phyloP scores from a whole-genome alignment of 768 basidiomycete genomes.

The Agaricus subrufescens region DNA sequence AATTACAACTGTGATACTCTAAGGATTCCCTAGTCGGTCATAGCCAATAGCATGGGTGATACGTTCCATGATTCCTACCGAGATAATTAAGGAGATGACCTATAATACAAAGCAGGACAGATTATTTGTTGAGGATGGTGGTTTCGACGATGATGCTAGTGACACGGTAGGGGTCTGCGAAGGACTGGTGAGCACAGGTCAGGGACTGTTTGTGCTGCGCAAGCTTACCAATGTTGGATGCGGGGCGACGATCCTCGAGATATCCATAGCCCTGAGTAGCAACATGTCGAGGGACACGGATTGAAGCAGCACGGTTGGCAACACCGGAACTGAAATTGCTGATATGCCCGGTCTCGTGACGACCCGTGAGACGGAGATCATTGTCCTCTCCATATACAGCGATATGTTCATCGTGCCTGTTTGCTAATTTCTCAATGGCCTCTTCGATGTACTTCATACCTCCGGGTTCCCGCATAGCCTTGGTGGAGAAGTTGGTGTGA shows the following conservation, averaged over 20 bases:
- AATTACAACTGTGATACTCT: constrained; percentile 9
- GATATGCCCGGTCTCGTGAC: constrained; percentile 97
- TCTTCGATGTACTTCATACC: constrained; percentile 91
- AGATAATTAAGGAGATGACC: constrained; percentile 7
- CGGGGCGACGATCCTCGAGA: constrained; percentile 94
- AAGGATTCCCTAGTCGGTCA: constrained; percentile 1
- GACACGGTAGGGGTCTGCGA: constrained; percentile 89
- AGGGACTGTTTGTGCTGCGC: background rate
- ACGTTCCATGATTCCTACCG: constrained; percentile 7
- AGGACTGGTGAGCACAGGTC: background rate
- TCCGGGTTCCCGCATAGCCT: constrained; percentile 88
- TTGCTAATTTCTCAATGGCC: constrained; percentile 89
- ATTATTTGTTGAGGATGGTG: constrained; percentile 63
- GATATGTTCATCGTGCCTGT: constrained; percentile 92
- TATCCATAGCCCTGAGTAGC: constrained; percentile 92
- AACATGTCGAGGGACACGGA: constrained; percentile 94
- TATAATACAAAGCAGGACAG: constrained; percentile 9
- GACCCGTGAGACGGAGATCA: constrained; percentile 91
- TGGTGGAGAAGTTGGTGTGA: constrained; percentile 97
- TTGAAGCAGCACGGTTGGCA: constrained; percentile 95
- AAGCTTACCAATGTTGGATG: constrained; percentile 91
- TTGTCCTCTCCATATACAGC: constrained; percentile 98
- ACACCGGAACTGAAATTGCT: constrained; percentile 89
- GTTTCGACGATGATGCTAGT: constrained; percentile 88
- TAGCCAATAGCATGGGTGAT: constrained; percentile 4